phyloP scores from a whole-genome alignment of 2,329 filamentous ascomycete species.

The Penicillium sp. region DNA sequence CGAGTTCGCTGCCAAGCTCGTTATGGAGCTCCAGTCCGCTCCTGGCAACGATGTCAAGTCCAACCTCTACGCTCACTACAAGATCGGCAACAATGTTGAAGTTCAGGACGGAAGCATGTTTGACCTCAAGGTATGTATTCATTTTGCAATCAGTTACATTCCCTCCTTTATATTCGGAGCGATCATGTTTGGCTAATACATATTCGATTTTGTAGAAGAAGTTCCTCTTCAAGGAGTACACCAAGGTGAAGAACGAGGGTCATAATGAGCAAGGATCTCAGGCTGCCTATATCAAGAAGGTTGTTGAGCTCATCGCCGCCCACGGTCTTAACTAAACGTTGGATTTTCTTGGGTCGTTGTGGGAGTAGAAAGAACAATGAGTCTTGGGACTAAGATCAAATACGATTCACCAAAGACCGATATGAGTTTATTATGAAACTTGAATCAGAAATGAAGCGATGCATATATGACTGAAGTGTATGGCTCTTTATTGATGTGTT shows the following conservation, averaged over 20 bases:
- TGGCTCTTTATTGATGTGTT: neutral
- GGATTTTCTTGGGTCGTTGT: neutral
- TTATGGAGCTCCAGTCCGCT: conserved; percentile 33
- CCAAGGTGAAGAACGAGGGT: conserved; percentile 63
- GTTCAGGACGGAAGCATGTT: conserved; percentile 41
- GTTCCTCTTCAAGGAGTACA: conserved; percentile 79
- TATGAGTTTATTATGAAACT: neutral
- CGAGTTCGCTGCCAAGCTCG: conserved; percentile 36
- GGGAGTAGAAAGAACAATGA: neutral
- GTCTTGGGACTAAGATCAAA: neutral
- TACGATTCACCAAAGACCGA: neutral
- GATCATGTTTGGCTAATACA: conserved; percentile 20
- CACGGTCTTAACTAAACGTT: conserved; percentile 54
- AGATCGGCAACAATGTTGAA: conserved; percentile 38
- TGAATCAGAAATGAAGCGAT: conserved; percentile 17
- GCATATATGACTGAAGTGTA: conserved; percentile 14
- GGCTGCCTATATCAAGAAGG: conserved; percentile 73
- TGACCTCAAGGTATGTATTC: conserved; percentile 44
- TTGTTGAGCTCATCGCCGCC: conserved; percentile 72
- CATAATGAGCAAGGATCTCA: conserved; percentile 70
- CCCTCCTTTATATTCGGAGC: neutral
- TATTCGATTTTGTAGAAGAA: conserved; percentile 62
- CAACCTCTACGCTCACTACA: conserved; percentile 45
- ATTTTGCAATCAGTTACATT: neutral
- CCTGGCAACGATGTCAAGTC: conserved; percentile 32